phyloP scores from a whole-genome alignment of 2,329 filamentous ascomycete species.

The Hymenoscyphus albidus region DNA sequence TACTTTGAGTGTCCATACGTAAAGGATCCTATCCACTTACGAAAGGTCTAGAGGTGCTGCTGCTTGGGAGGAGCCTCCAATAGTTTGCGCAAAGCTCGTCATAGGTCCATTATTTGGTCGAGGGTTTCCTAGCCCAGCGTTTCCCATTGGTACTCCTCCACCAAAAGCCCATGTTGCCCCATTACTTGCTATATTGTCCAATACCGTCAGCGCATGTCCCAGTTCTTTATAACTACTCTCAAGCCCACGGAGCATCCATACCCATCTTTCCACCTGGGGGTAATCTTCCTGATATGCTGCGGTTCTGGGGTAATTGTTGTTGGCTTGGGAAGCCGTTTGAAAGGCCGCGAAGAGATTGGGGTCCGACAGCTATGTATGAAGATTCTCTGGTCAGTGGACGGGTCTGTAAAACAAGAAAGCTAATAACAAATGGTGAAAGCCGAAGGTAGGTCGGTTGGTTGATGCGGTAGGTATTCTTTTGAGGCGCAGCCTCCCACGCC shows the following conservation, averaged over 20 bases:
- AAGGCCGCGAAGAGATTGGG: conserved; percentile 59
- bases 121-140: conserved; percentile 50
- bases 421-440: not conserved
- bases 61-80: conserved; percentile 57
- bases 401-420: not conserved
- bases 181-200: conserved; percentile 34
- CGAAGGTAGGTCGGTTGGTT: not conserved
- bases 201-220: conserved; percentile 24
- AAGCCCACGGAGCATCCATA: conserved; percentile 38
- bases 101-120: conserved; percentile 52
- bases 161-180: conserved; percentile 58
- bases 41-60: conserved; percentile 60
- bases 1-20: not conserved
- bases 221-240: not conserved
- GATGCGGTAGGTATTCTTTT: not conserved
- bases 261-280: conserved; percentile 64
- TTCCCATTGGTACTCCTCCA: conserved; percentile 57
- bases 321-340: conserved; percentile 57
- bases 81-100: conserved; percentile 64
- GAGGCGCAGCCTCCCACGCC: not conserved
- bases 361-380: conserved; percentile 43
- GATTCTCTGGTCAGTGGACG: conserved; percentile 21
- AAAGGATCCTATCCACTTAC: conserved; percentile 46
- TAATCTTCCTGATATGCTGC: conserved; percentile 55
- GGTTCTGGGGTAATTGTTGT: conserved; percentile 53